Evolutionary conservation across 2,329 filamentous ascomycete genomes (phyloP), one percentile per base, ranked within the genome.

Genomic region (Aspergillus neoniger): DNA sequence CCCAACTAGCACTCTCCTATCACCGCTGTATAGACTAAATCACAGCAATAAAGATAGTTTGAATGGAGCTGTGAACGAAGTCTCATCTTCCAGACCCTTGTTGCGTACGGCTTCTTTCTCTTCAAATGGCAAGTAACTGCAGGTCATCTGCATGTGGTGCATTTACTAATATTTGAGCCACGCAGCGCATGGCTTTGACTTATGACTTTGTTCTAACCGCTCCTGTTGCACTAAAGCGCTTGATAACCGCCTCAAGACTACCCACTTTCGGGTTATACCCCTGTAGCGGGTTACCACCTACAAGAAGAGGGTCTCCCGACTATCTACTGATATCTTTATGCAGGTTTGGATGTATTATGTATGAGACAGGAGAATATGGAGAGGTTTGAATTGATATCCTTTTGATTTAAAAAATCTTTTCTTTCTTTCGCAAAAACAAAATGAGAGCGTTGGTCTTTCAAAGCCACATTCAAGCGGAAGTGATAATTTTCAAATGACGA

Each of bases 311-410:
- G 3, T 50, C n/a, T 28, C 10, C 25, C 17, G 15, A 17, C n/a
- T 50, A 10, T 23, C 4, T 21, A 12, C 17, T 44, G 41, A 21
- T 21, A 10, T 2, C 9, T 23, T 14, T 36, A 14, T 36, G 32
- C 32, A 36, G 32, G 28, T 52, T 54, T 39, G 28, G 55, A 44
- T 36, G 17, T 51, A 59, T 36, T 49, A 62, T 55, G 64, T 14
- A 14, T 36, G 32, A 36, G 5, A 5, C 10, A 3, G 10, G 30
- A 36, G 4, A 36, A 36, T 14, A 36, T 36, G 12, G 12, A 36
- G 32, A 36, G 12, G 12, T 36, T 36, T 6, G 12, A 15, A 12
- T 36, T 36, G 5, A 14, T 14, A 14, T 36, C 32, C 10, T 36
- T 21, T 21, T 21, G 21, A 21, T 30, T 10, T 8, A 9, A 30